Evolutionary conservation across 495 filamentous ascomycete species (phyloP).

Genomic region (Penicillium malachiteum): DNA sequence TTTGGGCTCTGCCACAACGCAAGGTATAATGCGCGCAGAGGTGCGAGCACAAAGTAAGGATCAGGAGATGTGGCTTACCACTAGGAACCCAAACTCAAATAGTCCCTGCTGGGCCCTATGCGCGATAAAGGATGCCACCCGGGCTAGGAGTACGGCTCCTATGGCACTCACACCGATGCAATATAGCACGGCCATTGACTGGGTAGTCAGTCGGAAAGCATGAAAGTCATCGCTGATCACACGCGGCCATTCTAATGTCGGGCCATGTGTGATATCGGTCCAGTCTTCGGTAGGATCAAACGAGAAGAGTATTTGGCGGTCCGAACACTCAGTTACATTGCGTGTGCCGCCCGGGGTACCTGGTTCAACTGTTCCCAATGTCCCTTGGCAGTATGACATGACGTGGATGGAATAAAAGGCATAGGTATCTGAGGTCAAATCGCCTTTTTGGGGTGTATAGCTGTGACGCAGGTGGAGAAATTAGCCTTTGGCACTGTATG

Average conservation of each 20-base stretch:
- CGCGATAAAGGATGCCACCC: constrained; percentile 12
- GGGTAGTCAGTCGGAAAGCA: constrained; percentile 42
- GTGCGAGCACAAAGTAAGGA: background rate
- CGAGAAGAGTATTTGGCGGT: constrained; percentile 49
- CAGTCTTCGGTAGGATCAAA: constrained; percentile 62
- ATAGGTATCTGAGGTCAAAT: constrained; percentile 56
- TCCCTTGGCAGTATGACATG: constrained; percentile 68
- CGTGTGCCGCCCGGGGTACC: constrained; percentile 37
- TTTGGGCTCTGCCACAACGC: background rate
- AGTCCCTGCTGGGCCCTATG: constrained; percentile 17
- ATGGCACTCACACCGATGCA: constrained; percentile 59
- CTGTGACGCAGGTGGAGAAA: constrained; percentile 16
- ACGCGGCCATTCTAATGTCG: constrained; percentile 60
- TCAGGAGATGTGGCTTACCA: constrained; percentile 27
- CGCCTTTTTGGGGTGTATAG: constrained; percentile 41
- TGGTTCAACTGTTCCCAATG: constrained; percentile 37
- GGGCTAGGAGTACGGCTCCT: constrained; percentile 53
- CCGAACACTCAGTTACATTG: constrained; percentile 62
- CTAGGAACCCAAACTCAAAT: constrained; percentile 28
- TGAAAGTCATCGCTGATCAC: constrained; percentile 60
- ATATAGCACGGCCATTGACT: constrained; percentile 64
- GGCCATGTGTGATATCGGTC: constrained; percentile 52
- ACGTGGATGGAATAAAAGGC: constrained; percentile 75
- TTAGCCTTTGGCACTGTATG: constrained; percentile 13
- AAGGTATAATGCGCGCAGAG: background rate